A percentile compares a stretch with the other conserved stretches of the same genome.
Evolutionary conservation across 116 monocot species (phyloP).

Genomic region (Papilionanthe hybrid): DNA sequence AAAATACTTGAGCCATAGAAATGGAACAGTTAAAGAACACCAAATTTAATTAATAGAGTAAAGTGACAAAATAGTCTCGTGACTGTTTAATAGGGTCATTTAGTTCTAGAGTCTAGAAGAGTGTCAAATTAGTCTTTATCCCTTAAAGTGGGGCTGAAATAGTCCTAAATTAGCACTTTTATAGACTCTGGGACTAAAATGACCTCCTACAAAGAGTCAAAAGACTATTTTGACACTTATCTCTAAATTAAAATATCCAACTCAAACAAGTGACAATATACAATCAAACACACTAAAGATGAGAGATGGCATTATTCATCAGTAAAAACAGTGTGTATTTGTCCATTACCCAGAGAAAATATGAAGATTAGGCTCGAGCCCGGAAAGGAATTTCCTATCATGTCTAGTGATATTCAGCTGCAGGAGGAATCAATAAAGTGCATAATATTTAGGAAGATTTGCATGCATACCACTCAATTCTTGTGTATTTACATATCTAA

Average conservation of each 20-base stretch:
- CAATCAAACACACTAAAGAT: not conserved
- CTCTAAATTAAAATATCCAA: not conserved
- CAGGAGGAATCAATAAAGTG: slow-evolving; percentile 10
- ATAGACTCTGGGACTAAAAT: too few relatives aligned
- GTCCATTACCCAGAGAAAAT: slow-evolving; percentile 24
- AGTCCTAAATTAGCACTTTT: too few relatives aligned
- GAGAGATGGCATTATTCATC: slow-evolving; percentile 3
- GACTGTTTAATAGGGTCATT: too few relatives aligned
- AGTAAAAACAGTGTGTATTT: not conserved
- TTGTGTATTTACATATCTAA: too few relatives aligned
- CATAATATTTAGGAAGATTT: not conserved
- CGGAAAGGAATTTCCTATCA: slow-evolving; percentile 29
- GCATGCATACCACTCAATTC: too few relatives aligned
- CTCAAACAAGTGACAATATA: not conserved
- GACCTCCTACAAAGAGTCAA: too few relatives aligned
- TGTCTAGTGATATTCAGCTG: slow-evolving; percentile 26
- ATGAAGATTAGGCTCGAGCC: slow-evolving; percentile 15
- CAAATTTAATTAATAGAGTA: not conserved
- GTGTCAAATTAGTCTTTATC: too few relatives aligned
- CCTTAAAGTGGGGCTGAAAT: too few relatives aligned
- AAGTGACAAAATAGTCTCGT: too few relatives aligned
- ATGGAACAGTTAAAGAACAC: not conserved
- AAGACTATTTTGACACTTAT: too few relatives aligned
- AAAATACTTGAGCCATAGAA: not conserved
- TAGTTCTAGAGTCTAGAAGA: too few relatives aligned